These are phyloP conservation scores for Cadophora luteo-olivacea DNA, from an alignment of 2,329 filamentous ascomycete species.

Conservation along the genomic window DNA sequence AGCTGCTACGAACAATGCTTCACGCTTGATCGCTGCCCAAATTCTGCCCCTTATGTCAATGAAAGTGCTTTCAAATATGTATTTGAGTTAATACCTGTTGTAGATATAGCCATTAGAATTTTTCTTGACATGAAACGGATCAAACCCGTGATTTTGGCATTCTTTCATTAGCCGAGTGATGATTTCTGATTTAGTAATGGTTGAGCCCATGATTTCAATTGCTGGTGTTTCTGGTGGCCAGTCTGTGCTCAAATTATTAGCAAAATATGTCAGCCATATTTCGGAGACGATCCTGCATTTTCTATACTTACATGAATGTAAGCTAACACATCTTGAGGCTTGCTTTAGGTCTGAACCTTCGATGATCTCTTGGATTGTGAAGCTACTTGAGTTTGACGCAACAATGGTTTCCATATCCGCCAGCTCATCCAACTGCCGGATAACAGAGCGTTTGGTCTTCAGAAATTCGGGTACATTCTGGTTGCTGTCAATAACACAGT, in stretches of 20 bases:
- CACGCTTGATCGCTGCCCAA: slow-evolving; percentile 51
- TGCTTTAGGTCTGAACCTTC: slow-evolving; percentile 46
- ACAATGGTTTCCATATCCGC: slow-evolving; percentile 48
- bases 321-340: slow-evolving; percentile 48
- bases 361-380: slow-evolving; percentile 52
- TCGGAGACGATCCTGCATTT: not conserved
- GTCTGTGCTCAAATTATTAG: slow-evolving; percentile 36
- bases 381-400: slow-evolving; percentile 56
- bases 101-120: slow-evolving; percentile 49
- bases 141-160: slow-evolving; percentile 46
- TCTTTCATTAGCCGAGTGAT: slow-evolving; percentile 43
- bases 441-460: slow-evolving; percentile 48
- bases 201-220: slow-evolving; percentile 49
- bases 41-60: slow-evolving; percentile 38
- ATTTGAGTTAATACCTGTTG: slow-evolving; percentile 42
- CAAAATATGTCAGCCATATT: not conserved
- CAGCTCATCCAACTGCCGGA: slow-evolving; percentile 48
- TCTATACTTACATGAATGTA: slow-evolving; percentile 49
- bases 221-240: slow-evolving; percentile 48
- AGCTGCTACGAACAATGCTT: slow-evolving; percentile 45
- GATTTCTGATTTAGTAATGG: slow-evolving; percentile 42
- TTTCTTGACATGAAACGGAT: slow-evolving; percentile 47
- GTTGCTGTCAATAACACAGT: not conserved
- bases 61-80: not conserved
- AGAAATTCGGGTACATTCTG: slow-evolving; percentile 50